Percentiles rank a stretch among this genome's conserved stretches.
These are phyloP conservation scores for Ogataea ramenticola DNA, from an alignment of 805 yeast genomes.

Conservation along the genomic window DNA sequence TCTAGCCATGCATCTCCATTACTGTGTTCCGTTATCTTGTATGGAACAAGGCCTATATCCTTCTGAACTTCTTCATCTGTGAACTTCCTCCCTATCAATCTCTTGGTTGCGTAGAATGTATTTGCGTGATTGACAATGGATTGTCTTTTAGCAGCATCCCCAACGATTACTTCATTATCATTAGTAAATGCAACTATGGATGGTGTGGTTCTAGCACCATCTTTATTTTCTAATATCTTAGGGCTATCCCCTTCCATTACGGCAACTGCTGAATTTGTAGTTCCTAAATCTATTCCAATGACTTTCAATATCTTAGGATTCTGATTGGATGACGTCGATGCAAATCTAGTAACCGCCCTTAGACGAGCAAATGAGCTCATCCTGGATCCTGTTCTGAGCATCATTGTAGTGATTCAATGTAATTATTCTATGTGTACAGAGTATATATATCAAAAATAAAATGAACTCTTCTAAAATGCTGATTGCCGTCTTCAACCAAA, in stretches of 20 bases:
- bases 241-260: slow-evolving; percentile 74
- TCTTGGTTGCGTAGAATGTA: slow-evolving; percentile 90
- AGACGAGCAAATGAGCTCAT: too few species aligned
- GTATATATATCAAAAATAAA: too few species aligned
- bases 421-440: too few species aligned
- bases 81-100: slow-evolving; percentile 90
- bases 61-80: slow-evolving; percentile 86
- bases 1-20: slow-evolving; percentile 97
- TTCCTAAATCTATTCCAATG: slow-evolving; percentile 82
- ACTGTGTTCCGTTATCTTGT: slow-evolving; percentile 80
- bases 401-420: too few species aligned
- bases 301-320: slow-evolving; percentile 33
- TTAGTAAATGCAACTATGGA: slow-evolving; percentile 92
- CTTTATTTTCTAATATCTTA: slow-evolving; percentile 70
- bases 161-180: slow-evolving; percentile 87
- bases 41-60: slow-evolving; percentile 82
- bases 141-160: slow-evolving; percentile 94
- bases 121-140: slow-evolving; percentile 92
- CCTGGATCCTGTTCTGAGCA: too few species aligned
- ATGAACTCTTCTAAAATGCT: too few species aligned
- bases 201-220: slow-evolving; percentile 80
- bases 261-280: slow-evolving; percentile 88
- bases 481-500: too few species aligned
- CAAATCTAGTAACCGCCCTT: background rate
- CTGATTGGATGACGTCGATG: background rate